Evolutionary conservation across 306 rosid genomes (phyloP).

Genomic region (Lathyrus sativus): DNA sequence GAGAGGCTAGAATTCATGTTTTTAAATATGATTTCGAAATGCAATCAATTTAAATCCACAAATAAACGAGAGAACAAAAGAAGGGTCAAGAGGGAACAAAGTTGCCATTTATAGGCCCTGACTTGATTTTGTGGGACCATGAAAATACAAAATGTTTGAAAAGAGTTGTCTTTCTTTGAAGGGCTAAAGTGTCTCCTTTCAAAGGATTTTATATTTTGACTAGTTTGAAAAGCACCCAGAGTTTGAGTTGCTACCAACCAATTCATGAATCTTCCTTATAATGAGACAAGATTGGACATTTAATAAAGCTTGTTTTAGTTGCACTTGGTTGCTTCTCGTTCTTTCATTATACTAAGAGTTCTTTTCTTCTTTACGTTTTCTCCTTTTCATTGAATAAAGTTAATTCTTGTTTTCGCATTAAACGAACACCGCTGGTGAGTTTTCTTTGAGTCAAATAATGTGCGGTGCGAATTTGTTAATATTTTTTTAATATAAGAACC

Average conservation of each 20-base stretch:
- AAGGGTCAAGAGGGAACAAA: neutral
- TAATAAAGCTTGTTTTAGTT: neutral
- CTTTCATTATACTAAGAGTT: neutral
- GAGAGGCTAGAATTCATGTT: neutral
- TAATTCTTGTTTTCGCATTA: slow-evolving; percentile 7
- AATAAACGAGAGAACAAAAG: neutral
- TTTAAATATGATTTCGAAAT: slow-evolving; percentile 7
- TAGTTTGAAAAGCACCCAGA: neutral
- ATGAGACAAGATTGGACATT: slow-evolving; percentile 16
- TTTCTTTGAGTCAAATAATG: slow-evolving; percentile 20
- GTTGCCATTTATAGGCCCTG: slow-evolving; percentile 32
- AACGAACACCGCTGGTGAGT: neutral
- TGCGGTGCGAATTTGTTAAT: slow-evolving; percentile 8
- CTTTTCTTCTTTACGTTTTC: neutral
- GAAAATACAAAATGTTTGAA: neutral
- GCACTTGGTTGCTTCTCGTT: slow-evolving; percentile 37
- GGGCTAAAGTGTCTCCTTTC: neutral
- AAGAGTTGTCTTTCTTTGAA: slow-evolving; percentile 1
- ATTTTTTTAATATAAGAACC: too few relatives aligned
- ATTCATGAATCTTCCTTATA: slow-evolving; percentile 32
- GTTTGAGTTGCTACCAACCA: slow-evolving; percentile 28
- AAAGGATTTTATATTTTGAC: neutral
- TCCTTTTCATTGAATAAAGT: slow-evolving; percentile 16
- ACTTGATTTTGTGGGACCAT: slow-evolving; percentile 39
- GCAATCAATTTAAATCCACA: neutral